phyloP scores from a whole-genome alignment of 2,329 filamentous ascomycete genomes.

The Dendryphion nanum region DNA sequence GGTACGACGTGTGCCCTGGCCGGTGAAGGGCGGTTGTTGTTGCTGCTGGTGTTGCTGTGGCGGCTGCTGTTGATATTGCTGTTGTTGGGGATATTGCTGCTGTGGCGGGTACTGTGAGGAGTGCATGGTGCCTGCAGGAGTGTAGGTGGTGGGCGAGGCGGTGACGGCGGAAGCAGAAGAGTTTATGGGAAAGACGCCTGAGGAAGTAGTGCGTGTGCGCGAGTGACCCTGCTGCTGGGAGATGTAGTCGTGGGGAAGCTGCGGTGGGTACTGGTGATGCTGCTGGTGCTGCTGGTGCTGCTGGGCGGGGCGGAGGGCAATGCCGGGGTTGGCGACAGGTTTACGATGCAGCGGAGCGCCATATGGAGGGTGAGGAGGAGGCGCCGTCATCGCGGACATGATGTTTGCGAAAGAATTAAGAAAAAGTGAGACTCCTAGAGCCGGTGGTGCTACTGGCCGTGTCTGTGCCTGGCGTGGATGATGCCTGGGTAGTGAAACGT shows the following conservation, averaged over 20 bases:
- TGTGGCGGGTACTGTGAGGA: constrained; percentile 25
- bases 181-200: constrained; percentile 30
- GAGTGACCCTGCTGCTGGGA: constrained; percentile 25
- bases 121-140: constrained; percentile 23
- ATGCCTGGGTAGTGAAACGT: constrained; percentile 26
- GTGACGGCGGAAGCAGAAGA: constrained; percentile 8
- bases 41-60: constrained; percentile 3
- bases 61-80: constrained; percentile 7
- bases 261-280: constrained; percentile 17
- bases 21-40: constrained; percentile 4
- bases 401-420: constrained; percentile 6
- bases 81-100: constrained; percentile 22
- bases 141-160: constrained; percentile 22
- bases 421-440: too few species aligned
- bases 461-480: background rate
- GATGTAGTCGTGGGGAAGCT: too few species aligned
- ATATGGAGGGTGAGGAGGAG: constrained; percentile 22
- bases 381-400: constrained; percentile 30
- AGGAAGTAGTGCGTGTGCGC: constrained; percentile 39
- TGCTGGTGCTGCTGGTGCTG: constrained; percentile 15
- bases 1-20: constrained; percentile 50
- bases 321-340: constrained; percentile 32
- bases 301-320: constrained; percentile 27
- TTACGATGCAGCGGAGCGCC: constrained; percentile 34
- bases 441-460: too few species aligned